Conservation (phyloP, 345 rosid species). For the Boechera divaricarpa region DNA sequence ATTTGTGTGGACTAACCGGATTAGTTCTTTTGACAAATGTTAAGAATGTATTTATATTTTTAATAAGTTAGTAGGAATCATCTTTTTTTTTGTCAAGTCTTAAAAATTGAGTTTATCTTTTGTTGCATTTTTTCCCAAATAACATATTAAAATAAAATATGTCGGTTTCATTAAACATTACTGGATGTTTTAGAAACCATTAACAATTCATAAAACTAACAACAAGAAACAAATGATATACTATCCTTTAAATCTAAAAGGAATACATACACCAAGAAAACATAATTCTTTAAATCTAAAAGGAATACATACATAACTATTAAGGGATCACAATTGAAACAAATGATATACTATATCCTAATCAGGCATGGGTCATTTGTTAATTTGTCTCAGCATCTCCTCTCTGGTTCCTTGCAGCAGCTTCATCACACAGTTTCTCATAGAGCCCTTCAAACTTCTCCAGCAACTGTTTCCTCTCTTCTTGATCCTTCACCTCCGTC, state of each 20-base stretch:
- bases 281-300: neutral
- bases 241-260: neutral
- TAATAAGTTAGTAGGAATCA: too few relatives aligned
- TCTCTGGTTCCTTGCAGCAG: neutral
- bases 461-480: neutral
- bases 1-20: too few relatives aligned
- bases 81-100: too few relatives aligned
- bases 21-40: too few relatives aligned
- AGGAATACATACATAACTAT: too few relatives aligned
- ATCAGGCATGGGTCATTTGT: neutral
- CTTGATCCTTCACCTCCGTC: neutral
- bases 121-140: too few relatives aligned
- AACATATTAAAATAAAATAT: neutral
- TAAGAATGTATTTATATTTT: too few relatives aligned
- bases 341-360: neutral
- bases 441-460: slow-evolving; percentile 1
- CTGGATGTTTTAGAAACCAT: neutral
- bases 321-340: neutral
- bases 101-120: too few relatives aligned
- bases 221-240: too few relatives aligned
- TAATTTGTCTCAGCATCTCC: neutral
- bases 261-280: too few relatives aligned
- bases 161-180: neutral
- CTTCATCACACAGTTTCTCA: slow-evolving; percentile 11
- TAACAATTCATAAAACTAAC: neutral